A percentile compares a stretch with the other conserved stretches of the same genome.
Conservation (phyloP, 1,284 basidiomycete genomes). For the Neotropicomus parvogracilis region DNA sequence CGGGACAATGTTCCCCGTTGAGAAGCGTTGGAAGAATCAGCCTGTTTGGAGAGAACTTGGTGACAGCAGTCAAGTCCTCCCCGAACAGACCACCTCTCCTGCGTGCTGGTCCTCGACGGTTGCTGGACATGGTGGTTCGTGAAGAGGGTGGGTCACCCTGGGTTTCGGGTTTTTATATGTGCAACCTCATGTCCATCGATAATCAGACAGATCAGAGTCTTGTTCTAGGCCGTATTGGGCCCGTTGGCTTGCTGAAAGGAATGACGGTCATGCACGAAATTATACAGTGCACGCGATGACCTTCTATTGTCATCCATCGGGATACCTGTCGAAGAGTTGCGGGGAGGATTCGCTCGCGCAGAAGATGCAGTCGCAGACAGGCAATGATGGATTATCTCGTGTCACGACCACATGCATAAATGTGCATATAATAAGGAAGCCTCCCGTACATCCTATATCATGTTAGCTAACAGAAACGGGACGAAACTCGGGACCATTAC, state of each 20-base stretch:
- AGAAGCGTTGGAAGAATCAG: background rate
- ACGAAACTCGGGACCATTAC: background rate
- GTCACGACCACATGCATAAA: background rate
- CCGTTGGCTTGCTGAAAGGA: background rate
- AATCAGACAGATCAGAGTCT: conserved; percentile 3
- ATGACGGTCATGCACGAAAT: too few species aligned
- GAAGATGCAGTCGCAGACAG: background rate
- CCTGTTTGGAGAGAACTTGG: conserved; percentile 2
- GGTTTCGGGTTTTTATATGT: background rate
- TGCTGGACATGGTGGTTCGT: background rate
- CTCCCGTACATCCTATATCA: background rate
- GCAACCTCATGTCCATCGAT: conserved; percentile 5
- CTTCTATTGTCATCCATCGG: background rate
- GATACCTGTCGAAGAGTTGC: background rate
- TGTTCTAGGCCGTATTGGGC: background rate
- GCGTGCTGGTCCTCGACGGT: background rate
- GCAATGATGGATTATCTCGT: background rate
- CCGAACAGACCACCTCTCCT: conserved; percentile 7
- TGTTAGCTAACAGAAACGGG: background rate
- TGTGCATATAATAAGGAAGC: too few species aligned
- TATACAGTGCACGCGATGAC: background rate
- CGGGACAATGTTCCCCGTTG: too few species aligned
- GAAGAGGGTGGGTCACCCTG: background rate
- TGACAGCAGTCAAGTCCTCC: conserved; percentile 8
- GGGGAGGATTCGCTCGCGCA: background rate